phyloP scores from a whole-genome alignment of 768 basidiomycete genomes.

The Russula brevipes region DNA sequence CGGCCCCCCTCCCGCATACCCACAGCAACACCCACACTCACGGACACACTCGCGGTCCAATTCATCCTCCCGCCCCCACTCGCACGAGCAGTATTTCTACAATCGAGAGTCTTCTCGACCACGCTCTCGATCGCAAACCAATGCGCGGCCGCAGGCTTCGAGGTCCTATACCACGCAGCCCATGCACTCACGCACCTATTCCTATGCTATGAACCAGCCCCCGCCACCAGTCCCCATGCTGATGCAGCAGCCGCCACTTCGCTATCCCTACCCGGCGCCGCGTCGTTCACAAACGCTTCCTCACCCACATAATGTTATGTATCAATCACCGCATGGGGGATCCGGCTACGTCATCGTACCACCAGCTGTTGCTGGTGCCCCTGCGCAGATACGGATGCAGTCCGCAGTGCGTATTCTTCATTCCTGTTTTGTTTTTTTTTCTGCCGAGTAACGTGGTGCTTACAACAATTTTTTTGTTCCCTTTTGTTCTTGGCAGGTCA shows the following conservation, averaged over 20 bases:
- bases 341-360: slow-evolving; percentile 19
- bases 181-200: slow-evolving; percentile 20
- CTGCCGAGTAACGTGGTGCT: slow-evolving; percentile 1
- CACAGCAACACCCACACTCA: slow-evolving; percentile 1
- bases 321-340: slow-evolving; percentile 16
- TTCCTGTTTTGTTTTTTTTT: slow-evolving; percentile 4
- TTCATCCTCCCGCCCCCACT: slow-evolving; percentile 3
- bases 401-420: slow-evolving; percentile 9
- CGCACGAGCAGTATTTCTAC: slow-evolving; percentile 2
- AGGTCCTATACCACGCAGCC: slow-evolving; percentile 12
- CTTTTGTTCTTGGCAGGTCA: slow-evolving; percentile 1
- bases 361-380: neutral
- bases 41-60: slow-evolving; percentile 16
- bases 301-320: slow-evolving; percentile 7
- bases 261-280: neutral
- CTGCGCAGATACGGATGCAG: slow-evolving; percentile 13
- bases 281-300: slow-evolving; percentile 22
- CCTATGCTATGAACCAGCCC: slow-evolving; percentile 13
- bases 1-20: slow-evolving; percentile 10
- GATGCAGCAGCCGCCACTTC: slow-evolving; percentile 10
- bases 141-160: slow-evolving; percentile 1
- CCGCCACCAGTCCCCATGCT: slow-evolving; percentile 11
- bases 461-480: slow-evolving; percentile 8
- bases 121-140: slow-evolving; percentile 13
- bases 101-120: slow-evolving; percentile 3